phyloP scores from a whole-genome alignment of 768 basidiomycete species.

The Mycena pura region DNA sequence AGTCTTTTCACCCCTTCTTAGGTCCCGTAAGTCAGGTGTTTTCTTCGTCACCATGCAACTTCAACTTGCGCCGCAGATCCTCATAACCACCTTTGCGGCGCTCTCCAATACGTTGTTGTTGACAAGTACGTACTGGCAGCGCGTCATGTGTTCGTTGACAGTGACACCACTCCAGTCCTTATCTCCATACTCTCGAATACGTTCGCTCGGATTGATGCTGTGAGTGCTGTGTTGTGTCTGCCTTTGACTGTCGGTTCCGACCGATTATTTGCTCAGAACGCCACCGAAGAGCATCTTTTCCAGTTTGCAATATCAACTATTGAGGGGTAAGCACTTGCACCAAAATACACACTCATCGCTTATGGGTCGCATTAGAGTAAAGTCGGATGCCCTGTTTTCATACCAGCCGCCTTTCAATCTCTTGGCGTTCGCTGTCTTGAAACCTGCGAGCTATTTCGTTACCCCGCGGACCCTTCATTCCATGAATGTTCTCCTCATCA shows the following conservation, averaged over 20 bases:
- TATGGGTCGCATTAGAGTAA: slow-evolving; percentile 61
- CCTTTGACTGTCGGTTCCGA: slow-evolving; percentile 1
- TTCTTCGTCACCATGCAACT: neutral
- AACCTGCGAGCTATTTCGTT: slow-evolving; percentile 78
- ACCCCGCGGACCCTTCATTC: slow-evolving; percentile 83
- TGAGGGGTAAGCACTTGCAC: slow-evolving; percentile 66
- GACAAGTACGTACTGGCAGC: slow-evolving; percentile 62
- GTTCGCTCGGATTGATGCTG: slow-evolving; percentile 80
- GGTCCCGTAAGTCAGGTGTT: slow-evolving; percentile 52
- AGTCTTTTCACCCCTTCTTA: slow-evolving; percentile 71
- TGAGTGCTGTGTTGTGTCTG: slow-evolving; percentile 25
- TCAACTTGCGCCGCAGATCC: slow-evolving; percentile 41
- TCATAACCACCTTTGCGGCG: slow-evolving; percentile 83
- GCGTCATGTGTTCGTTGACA: neutral
- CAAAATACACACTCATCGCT: neutral
- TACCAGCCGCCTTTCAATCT: slow-evolving; percentile 93
- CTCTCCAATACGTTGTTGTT: slow-evolving; percentile 79
- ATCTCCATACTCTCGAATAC: slow-evolving; percentile 93
- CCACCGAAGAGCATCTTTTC: slow-evolving; percentile 73
- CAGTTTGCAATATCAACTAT: slow-evolving; percentile 88
- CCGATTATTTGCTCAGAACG: slow-evolving; percentile 47
- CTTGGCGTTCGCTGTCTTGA: slow-evolving; percentile 79
- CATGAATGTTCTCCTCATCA: slow-evolving; percentile 86
- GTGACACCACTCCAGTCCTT: slow-evolving; percentile 53
- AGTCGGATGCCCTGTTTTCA: slow-evolving; percentile 88